These are phyloP conservation scores for Chamaecyparis obtusa DNA, from an alignment of 75 land plant species.

Conservation along the genomic window DNA sequence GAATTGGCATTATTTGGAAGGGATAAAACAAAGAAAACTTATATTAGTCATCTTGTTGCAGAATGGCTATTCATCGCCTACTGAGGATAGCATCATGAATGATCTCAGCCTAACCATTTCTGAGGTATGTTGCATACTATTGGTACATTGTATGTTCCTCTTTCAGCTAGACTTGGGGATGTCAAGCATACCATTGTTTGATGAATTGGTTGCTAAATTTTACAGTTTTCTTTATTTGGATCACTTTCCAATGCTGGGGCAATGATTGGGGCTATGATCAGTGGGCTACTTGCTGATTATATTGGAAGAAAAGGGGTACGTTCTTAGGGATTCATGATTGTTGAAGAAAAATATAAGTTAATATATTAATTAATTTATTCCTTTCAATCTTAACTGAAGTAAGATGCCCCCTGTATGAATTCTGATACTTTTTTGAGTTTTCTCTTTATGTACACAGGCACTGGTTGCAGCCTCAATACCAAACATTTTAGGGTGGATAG, in stretches of 20 bases:
- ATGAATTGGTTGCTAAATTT: not conserved
- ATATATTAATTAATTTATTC: not conserved
- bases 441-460: constrained; percentile 43
- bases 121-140: constrained; percentile 21
- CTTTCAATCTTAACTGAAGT: not conserved
- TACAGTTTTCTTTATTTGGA: too few species aligned
- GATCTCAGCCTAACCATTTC: constrained; percentile 37
- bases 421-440: not conserved
- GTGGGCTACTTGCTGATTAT: too few species aligned
- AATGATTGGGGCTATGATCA: too few species aligned
- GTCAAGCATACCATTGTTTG: not conserved
- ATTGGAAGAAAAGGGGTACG: too few species aligned
- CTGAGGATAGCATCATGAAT: constrained; percentile 17
- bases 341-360: not conserved
- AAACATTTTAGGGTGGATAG: constrained; percentile 79
- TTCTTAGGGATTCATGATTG: not conserved
- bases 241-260: too few species aligned
- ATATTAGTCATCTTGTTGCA: constrained; percentile 16
- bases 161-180: not conserved
- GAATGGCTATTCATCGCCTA: constrained; percentile 43
- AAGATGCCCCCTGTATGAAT: not conserved
- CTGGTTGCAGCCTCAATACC: constrained; percentile 78
- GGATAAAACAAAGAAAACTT: not conserved
- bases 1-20: not conserved
- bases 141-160: not conserved